Base-by-base conservation (phyloP, 2,329 filamentous ascomycete genomes). In the Talaromyces verruculosus region DNA sequence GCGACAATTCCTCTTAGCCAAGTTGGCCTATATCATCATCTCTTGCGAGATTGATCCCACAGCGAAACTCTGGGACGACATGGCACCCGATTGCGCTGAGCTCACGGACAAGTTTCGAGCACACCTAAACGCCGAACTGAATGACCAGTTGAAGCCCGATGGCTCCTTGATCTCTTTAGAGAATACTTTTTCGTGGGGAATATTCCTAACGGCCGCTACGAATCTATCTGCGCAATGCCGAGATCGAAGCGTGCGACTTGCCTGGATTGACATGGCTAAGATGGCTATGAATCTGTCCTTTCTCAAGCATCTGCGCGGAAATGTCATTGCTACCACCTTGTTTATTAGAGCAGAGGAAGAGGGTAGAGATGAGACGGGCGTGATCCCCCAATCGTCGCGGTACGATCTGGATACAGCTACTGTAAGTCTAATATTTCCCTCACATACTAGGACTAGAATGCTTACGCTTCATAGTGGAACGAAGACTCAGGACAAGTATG, bases 151-250 rank as follows among this genome's bases (percentile, higher is more conserved):
- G 8, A 43, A 30, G n/a, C 13, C 22, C 1, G 37, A 60, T 17
- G 35, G 57, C 57, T 60, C 37, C 13, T 43, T 60, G 35, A 60
- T 60, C 57, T 60, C 57, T 28, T 43, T 60, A 43, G 57, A 60
- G 3, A 43, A 33, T 28, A 60, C 57, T 60, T 60, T 35, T 43
- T 17, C 19, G 13, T 60, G 57, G 57, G 57, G 35, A 6, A 60
- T 60, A 17, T 60, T 60, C 37, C 35, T 60, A 28, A 43, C 57
- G 30, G 57, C 33, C 37, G 57, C 57, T 19, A 60, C 39, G 5
- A 60, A 60, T 11, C 8, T 60, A 6, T n/a, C 57, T 35, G 33
- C 57, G 13, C 10, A 25, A 35, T 60, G 57, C 13, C 57, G 57
- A 13, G 39, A 60, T 17, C 57, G 57, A 43, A 55, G 5, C 30